Percentiles rank a stretch among this genome's conserved stretches.
These are phyloP conservation scores for Kingdonia uniflora DNA, from an alignment of 164 flowering plant genomes.

Conservation along the genomic window DNA sequence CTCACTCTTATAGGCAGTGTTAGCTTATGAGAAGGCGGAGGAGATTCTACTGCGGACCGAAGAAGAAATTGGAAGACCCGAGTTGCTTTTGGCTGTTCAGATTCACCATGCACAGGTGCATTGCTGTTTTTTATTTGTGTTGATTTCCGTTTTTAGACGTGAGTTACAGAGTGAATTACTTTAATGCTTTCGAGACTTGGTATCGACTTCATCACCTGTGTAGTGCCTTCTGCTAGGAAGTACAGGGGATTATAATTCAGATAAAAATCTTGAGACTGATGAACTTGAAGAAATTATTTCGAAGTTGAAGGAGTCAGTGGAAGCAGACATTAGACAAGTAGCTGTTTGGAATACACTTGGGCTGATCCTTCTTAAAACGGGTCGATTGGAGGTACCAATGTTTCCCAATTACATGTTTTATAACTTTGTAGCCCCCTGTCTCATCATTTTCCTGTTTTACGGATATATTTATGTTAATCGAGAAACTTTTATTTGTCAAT, in stretches of 20 bases:
- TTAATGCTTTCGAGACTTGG: conserved; percentile 5
- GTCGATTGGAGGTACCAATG: conserved; percentile 58
- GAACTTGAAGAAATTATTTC: conserved; percentile 64
- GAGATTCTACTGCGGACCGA: conserved; percentile 69
- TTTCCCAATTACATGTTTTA: neutral
- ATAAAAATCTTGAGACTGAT: conserved; percentile 60
- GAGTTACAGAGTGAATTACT: conserved; percentile 4
- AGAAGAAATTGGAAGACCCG: conserved; percentile 78
- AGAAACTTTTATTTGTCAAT: neutral
- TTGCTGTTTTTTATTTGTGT: conserved; percentile 3
- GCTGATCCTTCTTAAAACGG: conserved; percentile 65
- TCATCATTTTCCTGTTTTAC: no score
- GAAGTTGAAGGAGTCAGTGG: conserved; percentile 64
- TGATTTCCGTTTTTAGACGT: neutral
- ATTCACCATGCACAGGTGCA: conserved; percentile 91
- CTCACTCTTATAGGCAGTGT: conserved; percentile 39
- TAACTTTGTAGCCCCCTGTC: neutral
- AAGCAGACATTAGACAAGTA: conserved; percentile 68
- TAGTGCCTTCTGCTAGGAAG: conserved; percentile 75
- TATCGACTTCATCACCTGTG: conserved; percentile 15
- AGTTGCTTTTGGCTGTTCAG: conserved; percentile 69
- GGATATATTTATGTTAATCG: no score
- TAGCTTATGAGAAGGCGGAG: conserved; percentile 75
- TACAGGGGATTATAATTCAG: conserved; percentile 41
- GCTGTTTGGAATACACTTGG: conserved; percentile 88